Evolutionary conservation across 2,329 filamentous ascomycete species (phyloP).

Genomic region (Fusarium paranaense): DNA sequence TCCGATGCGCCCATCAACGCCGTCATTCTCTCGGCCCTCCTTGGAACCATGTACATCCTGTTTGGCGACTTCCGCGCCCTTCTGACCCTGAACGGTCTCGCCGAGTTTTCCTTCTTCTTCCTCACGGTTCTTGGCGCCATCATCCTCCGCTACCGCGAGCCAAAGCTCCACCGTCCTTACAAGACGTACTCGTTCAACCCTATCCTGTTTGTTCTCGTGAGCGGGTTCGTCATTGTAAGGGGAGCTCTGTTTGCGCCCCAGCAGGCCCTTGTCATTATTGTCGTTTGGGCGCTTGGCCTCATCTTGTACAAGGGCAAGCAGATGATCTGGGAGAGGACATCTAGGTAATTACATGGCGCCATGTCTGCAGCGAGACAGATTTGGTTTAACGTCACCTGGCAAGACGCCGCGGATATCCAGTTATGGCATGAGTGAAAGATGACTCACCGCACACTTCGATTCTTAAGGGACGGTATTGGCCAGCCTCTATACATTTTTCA

Average conservation of each 20-base stretch:
- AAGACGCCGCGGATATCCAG: neutral
- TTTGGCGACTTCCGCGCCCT: constrained; percentile 71
- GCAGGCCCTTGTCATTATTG: constrained; percentile 64
- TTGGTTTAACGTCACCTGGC: neutral
- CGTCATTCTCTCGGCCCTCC: constrained; percentile 59
- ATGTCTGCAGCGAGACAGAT: neutral
- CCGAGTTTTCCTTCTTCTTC: constrained; percentile 74
- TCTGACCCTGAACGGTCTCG: constrained; percentile 69
- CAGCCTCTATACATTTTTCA: neutral
- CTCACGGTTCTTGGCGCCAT: constrained; percentile 70
- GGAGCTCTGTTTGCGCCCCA: constrained; percentile 69
- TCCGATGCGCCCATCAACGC: constrained; percentile 68
- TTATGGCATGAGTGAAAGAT: neutral
- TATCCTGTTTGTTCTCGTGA: constrained; percentile 65
- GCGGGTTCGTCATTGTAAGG: constrained; percentile 68
- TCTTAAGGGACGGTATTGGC: neutral
- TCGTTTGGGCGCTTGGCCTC: constrained; percentile 62
- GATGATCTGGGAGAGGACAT: constrained; percentile 7
- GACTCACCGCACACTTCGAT: neutral
- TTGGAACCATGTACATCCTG: constrained; percentile 68
- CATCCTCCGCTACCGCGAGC: constrained; percentile 67
- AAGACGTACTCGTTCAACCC: constrained; percentile 64
- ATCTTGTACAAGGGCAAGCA: constrained; percentile 51
- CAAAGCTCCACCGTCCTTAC: constrained; percentile 66
- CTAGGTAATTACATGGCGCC: neutral